Percentiles rank a stretch among this genome's conserved stretches.
These are phyloP conservation scores for Fusarium pseudocircinatum DNA, from an alignment of 2,329 filamentous ascomycete genomes.

Conservation along the genomic window DNA sequence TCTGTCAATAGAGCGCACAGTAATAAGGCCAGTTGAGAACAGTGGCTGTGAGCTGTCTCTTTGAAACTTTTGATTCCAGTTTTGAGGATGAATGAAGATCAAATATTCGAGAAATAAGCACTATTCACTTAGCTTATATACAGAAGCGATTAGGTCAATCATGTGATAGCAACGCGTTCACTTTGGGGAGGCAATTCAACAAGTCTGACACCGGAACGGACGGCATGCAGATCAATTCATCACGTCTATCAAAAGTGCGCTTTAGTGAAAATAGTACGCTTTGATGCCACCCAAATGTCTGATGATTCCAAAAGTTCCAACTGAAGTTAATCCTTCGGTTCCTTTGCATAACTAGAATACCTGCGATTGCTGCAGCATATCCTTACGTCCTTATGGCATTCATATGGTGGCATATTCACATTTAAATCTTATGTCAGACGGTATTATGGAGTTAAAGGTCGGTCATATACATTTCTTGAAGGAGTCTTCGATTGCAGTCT, in stretches of 20 bases:
- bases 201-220: background rate
- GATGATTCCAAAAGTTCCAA: background rate
- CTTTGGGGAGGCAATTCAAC: rapidly evolving
- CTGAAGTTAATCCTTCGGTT: rapidly evolving
- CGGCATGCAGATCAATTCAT: background rate
- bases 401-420: background rate
- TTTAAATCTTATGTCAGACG: rapidly evolving
- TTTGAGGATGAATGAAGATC: background rate
- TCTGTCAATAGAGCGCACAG: background rate
- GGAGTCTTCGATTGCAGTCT: background rate
- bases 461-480: rapidly evolving
- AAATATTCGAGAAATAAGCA: no score
- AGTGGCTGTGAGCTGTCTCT: rapidly evolving
- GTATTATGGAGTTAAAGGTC: rapidly evolving
- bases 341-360: rapidly evolving
- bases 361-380: no score
- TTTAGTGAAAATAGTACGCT: background rate
- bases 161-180: background rate
- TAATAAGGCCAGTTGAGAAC: rapidly evolving
- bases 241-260: rapidly evolving
- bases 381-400: background rate
- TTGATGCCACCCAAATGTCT: background rate
- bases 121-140: background rate
- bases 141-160: background rate
- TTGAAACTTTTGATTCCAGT: rapidly evolving